phyloP scores from a whole-genome alignment of 495 filamentous ascomycete species.

The Parmelia sp. region DNA sequence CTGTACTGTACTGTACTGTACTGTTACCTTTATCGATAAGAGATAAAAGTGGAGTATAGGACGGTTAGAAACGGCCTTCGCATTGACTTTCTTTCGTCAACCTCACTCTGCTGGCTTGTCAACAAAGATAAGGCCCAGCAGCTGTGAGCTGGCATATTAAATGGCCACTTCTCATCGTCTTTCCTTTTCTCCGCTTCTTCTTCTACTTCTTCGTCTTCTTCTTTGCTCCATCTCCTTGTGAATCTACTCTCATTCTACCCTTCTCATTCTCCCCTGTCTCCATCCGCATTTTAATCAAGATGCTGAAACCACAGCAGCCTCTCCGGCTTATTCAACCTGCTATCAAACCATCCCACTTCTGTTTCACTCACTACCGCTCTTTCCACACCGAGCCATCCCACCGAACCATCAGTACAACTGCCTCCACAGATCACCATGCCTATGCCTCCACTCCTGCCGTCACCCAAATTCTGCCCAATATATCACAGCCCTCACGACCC shows the following conservation, averaged over 20 bases:
- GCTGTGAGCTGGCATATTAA: too few relatives aligned
- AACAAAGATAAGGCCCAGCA: background rate
- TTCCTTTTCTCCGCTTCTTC: too few relatives aligned
- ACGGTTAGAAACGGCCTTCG: background rate
- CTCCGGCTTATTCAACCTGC: conserved; percentile 1
- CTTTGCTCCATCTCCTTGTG: background rate
- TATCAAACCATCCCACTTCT: background rate
- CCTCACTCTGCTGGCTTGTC: background rate
- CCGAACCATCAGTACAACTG: conserved; percentile 16
- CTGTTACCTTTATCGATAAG: background rate
- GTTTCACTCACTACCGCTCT: background rate
- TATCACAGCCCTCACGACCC: conserved; percentile 34
- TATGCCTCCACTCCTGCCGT: background rate
- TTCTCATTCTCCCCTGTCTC: background rate
- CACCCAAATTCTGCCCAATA: background rate
- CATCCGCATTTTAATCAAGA: background rate
- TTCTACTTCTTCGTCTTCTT: background rate
- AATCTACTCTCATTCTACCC: background rate
- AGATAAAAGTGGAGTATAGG: background rate
- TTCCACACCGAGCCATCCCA: conserved; percentile 2
- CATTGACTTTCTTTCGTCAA: background rate
- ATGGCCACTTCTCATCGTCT: too few relatives aligned
- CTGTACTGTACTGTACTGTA: background rate
- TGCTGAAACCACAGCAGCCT: conserved; percentile 8
- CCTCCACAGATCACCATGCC: background rate